Base-by-base conservation (phyloP, 1,284 basidiomycete genomes). In the Heterobasidion parviporum region DNA sequence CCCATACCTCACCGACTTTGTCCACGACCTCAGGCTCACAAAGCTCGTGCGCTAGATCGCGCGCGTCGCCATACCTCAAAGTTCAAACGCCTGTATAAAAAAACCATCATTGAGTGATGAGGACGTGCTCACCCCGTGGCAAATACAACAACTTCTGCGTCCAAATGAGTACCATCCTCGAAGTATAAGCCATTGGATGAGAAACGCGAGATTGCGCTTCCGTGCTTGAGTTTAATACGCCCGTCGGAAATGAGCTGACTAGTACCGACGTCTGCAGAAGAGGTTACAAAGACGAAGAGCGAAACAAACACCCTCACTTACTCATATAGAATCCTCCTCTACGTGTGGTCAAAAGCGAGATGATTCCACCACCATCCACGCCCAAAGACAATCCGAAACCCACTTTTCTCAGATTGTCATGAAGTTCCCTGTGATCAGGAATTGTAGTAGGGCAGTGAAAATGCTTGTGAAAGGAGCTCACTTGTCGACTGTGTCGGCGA, bases 211-310 rank as follows among this genome's bases (percentile, higher is more conserved):
- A 86, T 78, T 54, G 75, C 70, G 47, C 73, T 76, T 52, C 83
- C 83, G 61, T 77, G 82, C 69, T 89, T 87, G 51, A 91, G 69
- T 65, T 88, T 88, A 70, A 92, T 89, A 63, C 85, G 82, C 32
- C 82, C 81, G 56, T 88, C 82, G 32, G 81, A 74, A 60, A 91
- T 80, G 57, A 81, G 68, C 64, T 84, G 76, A 57, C 80, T 82
- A 18, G 78, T 81, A 54, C 87, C 89, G 45, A 80, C 79, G 58
- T 88, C 85, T 71, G 59, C 38, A 8, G 44, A 38, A 45, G 35
- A n/a, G 48, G 10, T 41, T 50, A 48, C 6, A 50, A 33, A 44
- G 36, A 50, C 15, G 54, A 9, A 38, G 20, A 52, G 38, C 32
- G 48, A 44, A 14, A 12, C 18, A n/a, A 34, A 15, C 12, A 33